A percentile compares a stretch with the other conserved stretches of the same genome.
Evolutionary conservation across 179 eudicot genomes (phyloP).

Genomic region (Amaranthus tricolor): DNA sequence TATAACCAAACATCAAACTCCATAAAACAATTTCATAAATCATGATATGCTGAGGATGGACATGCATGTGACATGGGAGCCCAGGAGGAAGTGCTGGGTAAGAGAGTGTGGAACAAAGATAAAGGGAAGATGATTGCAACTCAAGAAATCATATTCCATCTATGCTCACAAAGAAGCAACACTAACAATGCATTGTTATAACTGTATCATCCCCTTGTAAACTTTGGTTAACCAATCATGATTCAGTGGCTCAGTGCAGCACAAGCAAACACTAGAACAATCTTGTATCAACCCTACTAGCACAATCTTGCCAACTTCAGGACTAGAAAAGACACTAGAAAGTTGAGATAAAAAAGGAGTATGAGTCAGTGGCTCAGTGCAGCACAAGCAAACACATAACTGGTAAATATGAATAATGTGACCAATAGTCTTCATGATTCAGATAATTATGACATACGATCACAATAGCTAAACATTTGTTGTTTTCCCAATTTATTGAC

Average conservation of each 20-base stretch:
- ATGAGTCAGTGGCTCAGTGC: conserved; percentile 18
- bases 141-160: background rate
- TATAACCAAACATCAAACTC: conserved; percentile 17
- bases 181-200: background rate
- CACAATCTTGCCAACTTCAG: background rate
- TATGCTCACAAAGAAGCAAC: background rate
- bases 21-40: background rate
- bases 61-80: background rate
- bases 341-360: background rate
- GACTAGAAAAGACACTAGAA: conserved; percentile 6
- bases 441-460: conserved; percentile 55
- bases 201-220: background rate
- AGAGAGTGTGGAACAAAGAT: background rate
- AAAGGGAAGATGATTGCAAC: background rate
- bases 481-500: conserved; percentile 68
- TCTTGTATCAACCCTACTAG: background rate
- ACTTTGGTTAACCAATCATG: too few species aligned
- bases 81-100: background rate
- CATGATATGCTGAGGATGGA: background rate
- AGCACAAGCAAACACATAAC: conserved; percentile 13
- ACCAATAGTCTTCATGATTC: conserved; percentile 3
- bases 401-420: conserved; percentile 4
- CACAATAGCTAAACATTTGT: conserved; percentile 92
- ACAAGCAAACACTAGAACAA: too few species aligned
- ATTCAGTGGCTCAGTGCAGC: too few species aligned